Evolutionary conservation across 257 asterid species (phyloP).

Genomic region (Solanum stenotomum): DNA sequence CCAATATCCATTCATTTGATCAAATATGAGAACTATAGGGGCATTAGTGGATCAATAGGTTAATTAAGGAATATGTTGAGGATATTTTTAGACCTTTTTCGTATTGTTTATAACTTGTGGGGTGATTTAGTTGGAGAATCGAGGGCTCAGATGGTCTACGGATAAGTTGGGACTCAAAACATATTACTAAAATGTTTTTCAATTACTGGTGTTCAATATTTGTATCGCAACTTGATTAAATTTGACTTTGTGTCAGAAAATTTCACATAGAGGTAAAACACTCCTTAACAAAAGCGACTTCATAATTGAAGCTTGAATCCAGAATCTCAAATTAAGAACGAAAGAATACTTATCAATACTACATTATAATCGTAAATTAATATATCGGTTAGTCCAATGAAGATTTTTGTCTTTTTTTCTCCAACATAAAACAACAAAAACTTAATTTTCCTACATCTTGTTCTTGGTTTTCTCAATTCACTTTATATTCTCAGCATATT

Average conservation of each 20-base stretch:
- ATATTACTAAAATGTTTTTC: too few relatives aligned
- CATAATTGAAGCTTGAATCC: fast-evolving
- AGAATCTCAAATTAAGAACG: neutral
- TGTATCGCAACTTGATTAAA: fast-evolving
- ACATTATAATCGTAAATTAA: neutral
- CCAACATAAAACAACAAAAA: neutral
- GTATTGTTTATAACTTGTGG: too few relatives aligned
- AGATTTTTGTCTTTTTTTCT: neutral
- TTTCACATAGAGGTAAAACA: neutral
- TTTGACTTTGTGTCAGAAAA: fast-evolving
- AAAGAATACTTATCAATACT: neutral
- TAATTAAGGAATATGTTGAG: too few relatives aligned
- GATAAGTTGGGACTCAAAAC: neutral
- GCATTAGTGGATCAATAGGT: neutral
- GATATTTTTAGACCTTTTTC: too few relatives aligned
- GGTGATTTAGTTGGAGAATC: neutral
- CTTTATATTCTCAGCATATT: conserved; percentile 22
- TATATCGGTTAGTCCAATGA: neutral
- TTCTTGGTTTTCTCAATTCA: conserved; percentile 25
- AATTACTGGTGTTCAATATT: too few relatives aligned
- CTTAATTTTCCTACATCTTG: neutral
- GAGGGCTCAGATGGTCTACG: neutral
- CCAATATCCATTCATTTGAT: neutral
- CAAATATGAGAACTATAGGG: neutral
- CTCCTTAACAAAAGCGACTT: neutral